These are phyloP conservation scores for Diversispora eburnea DNA, from an alignment of 192 early-diverging fungal species.

Conservation along the genomic window DNA sequence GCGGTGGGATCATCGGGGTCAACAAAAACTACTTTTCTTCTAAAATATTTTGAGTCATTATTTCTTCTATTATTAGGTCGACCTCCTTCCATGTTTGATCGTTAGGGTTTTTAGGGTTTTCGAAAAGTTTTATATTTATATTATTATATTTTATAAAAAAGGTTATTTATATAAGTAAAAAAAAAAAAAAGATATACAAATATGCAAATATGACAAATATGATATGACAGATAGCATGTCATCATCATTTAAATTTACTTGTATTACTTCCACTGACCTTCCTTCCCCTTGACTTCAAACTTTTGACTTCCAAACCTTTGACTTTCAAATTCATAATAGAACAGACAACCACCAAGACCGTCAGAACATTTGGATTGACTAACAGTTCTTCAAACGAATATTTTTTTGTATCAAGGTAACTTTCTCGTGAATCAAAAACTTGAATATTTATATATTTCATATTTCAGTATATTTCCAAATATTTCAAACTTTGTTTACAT, in stretches of 20 bases:
- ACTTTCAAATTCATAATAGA: not conserved
- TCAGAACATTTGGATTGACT: constrained; percentile 15
- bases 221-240: too few species aligned
- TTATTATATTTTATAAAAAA: not conserved
- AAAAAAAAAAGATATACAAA: too few species aligned
- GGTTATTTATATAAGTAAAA: too few species aligned
- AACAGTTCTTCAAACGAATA: not conserved
- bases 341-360: constrained; percentile 1
- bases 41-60: constrained; percentile 21
- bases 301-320: not conserved
- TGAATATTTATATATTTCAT: not conserved
- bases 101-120: not conserved
- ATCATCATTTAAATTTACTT: too few species aligned
- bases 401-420: not conserved
- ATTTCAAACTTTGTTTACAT: not conserved
- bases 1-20: constrained; percentile 52
- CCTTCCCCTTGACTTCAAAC: too few species aligned
- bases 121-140: not conserved
- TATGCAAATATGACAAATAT: too few species aligned
- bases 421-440: not conserved
- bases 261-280: too few species aligned
- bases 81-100: not conserved
- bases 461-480: too few species aligned
- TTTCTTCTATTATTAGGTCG: not conserved
- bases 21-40: constrained; percentile 50